Evolutionary conservation across 371 early-diverging fungal species (phyloP), one percentile per base, ranked within the genome.

Genomic region (Nematocida minor): DNA sequence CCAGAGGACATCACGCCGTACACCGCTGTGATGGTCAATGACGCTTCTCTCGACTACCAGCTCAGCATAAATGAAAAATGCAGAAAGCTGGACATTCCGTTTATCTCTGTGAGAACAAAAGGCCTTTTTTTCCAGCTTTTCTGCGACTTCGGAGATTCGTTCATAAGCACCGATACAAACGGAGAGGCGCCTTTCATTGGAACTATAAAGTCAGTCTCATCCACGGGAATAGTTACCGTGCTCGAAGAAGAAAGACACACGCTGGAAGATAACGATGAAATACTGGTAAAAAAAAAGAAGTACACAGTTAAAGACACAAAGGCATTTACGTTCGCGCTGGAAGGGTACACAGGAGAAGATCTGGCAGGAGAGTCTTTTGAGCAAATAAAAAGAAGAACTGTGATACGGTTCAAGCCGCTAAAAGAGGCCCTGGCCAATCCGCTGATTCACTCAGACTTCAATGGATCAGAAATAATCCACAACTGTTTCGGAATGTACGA

Each of bases 111-210:
- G 47, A 92, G 94, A 84, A 87, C 88, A 2, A 87, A 91, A 41
- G 99, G 99, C 79, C 88, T 99, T 31, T 95, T 96, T 87, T 94
- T 93, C 87, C 91, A 88, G 64, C 87, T 91, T 11, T 99, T 99
- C 86, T 91, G 91, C 80, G 99, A 99, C 84, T 97, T 97, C 87
- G 95, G 95, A 51, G 82, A 87, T 11, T 87, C 88, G 3, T 98
- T 97, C 84, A 87, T 87, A 38, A 90, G 95, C 25, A 84, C 86
- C 22, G 99, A 99, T 85, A 87, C 90, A 32, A 95, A 90, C 27
- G 99, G 99, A 38, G 96, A 96, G 83, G 90, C 90, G 68, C 91
- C 94, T 16, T 85, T 92, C 31, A 87, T 88, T 22, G 98, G 97
- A 48, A 94, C 95, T 90, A 84, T 97, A 69, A 94, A 95, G 29